Conservation (phyloP, 192 early-diverging fungal species). For the Coemansia sp. region DNA sequence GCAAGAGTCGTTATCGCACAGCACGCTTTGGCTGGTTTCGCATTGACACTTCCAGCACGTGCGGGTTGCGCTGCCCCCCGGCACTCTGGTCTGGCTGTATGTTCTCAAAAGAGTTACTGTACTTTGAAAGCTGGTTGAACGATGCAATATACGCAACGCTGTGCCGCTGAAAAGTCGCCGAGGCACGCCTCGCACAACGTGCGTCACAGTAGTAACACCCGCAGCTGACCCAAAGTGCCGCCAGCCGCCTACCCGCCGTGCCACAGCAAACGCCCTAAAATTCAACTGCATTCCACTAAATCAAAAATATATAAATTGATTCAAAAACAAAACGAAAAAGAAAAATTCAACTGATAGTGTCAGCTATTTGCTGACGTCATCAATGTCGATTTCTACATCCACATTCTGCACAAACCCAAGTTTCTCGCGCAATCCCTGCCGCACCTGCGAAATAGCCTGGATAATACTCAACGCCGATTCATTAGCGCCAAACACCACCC, state of each 20-base stretch:
- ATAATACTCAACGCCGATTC: slow-evolving; percentile 24
- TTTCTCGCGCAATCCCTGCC: slow-evolving; percentile 17
- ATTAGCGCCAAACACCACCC: slow-evolving; percentile 18
- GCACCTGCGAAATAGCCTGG: slow-evolving; percentile 11
- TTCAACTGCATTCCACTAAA: background rate
- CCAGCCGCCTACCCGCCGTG: background rate
- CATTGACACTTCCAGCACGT: slow-evolving; percentile 68
- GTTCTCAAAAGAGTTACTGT: too few relatives aligned
- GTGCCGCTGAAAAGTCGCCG: background rate
- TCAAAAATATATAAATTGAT: background rate
- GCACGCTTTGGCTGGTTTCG: slow-evolving; percentile 46
- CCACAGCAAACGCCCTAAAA: background rate
- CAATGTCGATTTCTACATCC: slow-evolving; percentile 22
- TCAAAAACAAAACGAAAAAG: too few relatives aligned
- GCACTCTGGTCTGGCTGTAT: too few relatives aligned
- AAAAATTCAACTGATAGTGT: background rate
- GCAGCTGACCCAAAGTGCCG: background rate
- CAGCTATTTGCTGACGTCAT: background rate
- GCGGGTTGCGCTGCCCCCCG: slow-evolving; percentile 9
- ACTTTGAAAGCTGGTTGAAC: background rate
- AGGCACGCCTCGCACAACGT: background rate
- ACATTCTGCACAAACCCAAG: slow-evolving; percentile 37
- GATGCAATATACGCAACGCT: background rate
- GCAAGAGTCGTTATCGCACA: slow-evolving; percentile 62
- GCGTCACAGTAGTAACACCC: background rate